These are phyloP conservation scores for Arthrobotrys musiformis DNA, from an alignment of 2,329 filamentous ascomycete species.

Conservation along the genomic window DNA sequence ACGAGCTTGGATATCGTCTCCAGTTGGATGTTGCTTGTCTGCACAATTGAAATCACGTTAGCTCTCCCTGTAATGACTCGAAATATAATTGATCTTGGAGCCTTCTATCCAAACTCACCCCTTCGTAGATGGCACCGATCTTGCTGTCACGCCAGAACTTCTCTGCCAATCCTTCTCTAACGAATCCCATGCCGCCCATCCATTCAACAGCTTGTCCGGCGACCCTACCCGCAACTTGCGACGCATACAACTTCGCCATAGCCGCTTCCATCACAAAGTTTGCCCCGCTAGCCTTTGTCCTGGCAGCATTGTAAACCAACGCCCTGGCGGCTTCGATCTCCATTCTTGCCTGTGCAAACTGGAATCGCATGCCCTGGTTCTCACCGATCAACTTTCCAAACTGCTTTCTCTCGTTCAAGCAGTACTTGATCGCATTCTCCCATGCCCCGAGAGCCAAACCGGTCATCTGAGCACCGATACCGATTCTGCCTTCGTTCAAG, in stretches of 20 bases:
- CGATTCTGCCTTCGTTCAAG: constrained; percentile 95
- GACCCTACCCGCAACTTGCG: constrained; percentile 89
- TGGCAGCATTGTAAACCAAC: constrained; percentile 92
- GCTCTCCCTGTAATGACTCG: constrained; percentile 49
- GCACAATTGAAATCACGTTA: neutral
- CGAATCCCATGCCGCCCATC: constrained; percentile 99
- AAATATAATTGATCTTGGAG: constrained; percentile 55
- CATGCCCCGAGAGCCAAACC: constrained; percentile 92
- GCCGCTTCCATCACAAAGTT: constrained; percentile 95
- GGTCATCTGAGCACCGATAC: constrained; percentile 98
- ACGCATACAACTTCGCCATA: constrained; percentile 97
- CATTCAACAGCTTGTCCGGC: constrained; percentile 90
- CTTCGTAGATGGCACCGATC: constrained; percentile 98
- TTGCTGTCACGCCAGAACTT: constrained; percentile 98
- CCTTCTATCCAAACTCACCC: constrained; percentile 66
- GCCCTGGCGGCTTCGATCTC: constrained; percentile 92
- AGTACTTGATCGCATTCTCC: constrained; percentile 93
- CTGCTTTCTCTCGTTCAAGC: constrained; percentile 98
- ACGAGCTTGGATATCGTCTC: constrained; percentile 76
- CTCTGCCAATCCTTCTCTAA: constrained; percentile 93
- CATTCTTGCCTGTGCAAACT: constrained; percentile 93
- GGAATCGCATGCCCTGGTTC: constrained; percentile 99
- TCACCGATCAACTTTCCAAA: constrained; percentile 93
- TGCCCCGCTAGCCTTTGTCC: constrained; percentile 93
- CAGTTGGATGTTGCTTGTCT: constrained; percentile 73